These are phyloP conservation scores for Fragilariopsis cylindrus DNA, from an alignment of 108 stramenopile species.

Conservation along the genomic window DNA sequence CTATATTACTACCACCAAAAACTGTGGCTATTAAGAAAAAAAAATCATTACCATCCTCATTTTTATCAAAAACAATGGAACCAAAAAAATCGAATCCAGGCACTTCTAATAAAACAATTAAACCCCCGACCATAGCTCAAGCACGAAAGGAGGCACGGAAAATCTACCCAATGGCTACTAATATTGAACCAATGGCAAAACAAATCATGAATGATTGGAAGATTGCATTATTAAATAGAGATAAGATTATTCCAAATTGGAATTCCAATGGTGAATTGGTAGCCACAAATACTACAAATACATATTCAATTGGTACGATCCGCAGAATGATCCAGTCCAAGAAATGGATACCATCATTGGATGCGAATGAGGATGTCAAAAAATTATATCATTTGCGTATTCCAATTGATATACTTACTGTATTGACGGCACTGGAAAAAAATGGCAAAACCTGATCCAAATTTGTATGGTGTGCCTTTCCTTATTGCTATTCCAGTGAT, in stretches of 20 bases:
- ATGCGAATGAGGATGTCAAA: neutral
- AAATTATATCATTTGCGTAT: slow-evolving; percentile 3
- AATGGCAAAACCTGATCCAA: slow-evolving; percentile 8
- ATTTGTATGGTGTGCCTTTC: slow-evolving; percentile 36
- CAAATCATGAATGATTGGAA: neutral
- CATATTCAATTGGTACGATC: neutral
- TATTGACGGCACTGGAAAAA: slow-evolving; percentile 37
- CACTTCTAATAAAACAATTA: neutral
- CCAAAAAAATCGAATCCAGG: neutral
- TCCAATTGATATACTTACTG: slow-evolving; percentile 22
- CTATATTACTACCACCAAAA: neutral
- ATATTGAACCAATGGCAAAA: neutral
- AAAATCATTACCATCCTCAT: neutral
- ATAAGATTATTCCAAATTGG: neutral
- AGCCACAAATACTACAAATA: neutral
- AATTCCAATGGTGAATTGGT: neutral
- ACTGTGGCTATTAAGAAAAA: neutral
- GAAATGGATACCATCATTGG: neutral
- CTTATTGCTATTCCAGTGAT: slow-evolving; percentile 24
- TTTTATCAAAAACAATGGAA: neutral
- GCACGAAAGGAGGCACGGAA: neutral
- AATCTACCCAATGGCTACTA: neutral
- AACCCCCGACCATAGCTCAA: neutral
- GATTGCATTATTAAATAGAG: neutral
- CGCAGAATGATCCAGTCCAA: neutral